Evolutionary conservation across 371 early-diverging fungal species (phyloP), one percentile per base, ranked within the genome.

Genomic region (Spraguea lophii): DNA sequence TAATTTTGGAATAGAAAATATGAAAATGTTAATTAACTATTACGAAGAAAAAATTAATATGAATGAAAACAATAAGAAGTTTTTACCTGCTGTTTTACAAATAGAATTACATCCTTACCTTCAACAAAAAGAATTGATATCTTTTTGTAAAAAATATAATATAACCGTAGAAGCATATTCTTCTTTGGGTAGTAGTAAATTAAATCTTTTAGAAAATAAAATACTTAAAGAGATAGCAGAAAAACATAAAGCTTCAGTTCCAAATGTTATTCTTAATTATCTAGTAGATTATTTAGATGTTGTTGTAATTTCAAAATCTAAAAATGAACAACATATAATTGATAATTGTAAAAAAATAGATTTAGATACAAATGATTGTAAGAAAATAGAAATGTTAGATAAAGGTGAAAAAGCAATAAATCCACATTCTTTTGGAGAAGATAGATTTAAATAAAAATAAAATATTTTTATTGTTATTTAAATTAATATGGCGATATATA

Each of bases 61-160:
- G n/a, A n/a, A n/a, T n/a, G n/a, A n/a, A n/a, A n/a, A n/a, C n/a
- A n/a, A n/a, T n/a, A n/a, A n/a, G n/a, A n/a, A n/a, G n/a, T n/a
- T n/a, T n/a, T n/a, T n/a, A 21, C 84, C 84, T 7, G 77, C 74
- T 21, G 71, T 80, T 7, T 76, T 77, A 51, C 83, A 84, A 56
- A 74, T 82, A 48, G 84, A 83, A 70, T 75, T 70, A 16, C 65
- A 72, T 54, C 72, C 72, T 13, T 68, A 67, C 48, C 44, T 70
- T 26, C 61, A 54, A 20, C 69, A 68, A 41, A 49, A 61, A 34
- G 60, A 61, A 3, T 45, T 65, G n/a, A 53, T 57, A 9, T 46
- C 56, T 20, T 66, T 49, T 56, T 61, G 59, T 49, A 36, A 60
- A 16, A 34, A 58, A 24, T 57, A 71, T 43, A 27, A 23, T 1